Percentiles rank a stretch among this genome's conserved stretches.
Evolutionary conservation across 257 asterid genomes (phyloP).

Genomic region (Solanum peruvianum): DNA sequence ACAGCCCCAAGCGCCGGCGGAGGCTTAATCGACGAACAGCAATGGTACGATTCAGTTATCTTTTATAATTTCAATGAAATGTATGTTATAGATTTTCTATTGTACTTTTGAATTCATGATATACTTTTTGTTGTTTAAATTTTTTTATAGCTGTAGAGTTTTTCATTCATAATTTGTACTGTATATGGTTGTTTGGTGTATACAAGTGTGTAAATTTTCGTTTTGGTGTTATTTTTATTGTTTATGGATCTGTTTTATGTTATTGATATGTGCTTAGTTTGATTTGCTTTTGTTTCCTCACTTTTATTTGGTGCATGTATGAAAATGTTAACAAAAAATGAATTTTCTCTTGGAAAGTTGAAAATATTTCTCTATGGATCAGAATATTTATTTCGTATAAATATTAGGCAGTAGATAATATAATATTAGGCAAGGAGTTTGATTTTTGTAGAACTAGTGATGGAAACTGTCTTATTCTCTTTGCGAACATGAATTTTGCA

Average conservation of each 20-base stretch:
- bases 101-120: neutral
- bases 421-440: neutral
- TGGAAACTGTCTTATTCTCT: neutral
- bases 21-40: neutral
- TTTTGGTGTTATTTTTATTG: neutral
- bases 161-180: neutral
- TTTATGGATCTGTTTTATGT: neutral
- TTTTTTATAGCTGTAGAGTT: neutral
- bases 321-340: neutral
- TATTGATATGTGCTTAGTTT: neutral
- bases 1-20: neutral
- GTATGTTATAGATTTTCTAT: neutral
- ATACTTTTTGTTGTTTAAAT: neutral
- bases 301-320: neutral
- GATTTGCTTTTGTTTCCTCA: neutral
- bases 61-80: neutral
- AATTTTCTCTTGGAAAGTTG: neutral
- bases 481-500: neutral
- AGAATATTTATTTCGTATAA: neutral
- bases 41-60: neutral
- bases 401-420: neutral
- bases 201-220: neutral
- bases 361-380: neutral
- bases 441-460: neutral
- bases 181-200: neutral